phyloP scores from a whole-genome alignment of 129 eudicot genomes.

The Tagetes patula region DNA sequence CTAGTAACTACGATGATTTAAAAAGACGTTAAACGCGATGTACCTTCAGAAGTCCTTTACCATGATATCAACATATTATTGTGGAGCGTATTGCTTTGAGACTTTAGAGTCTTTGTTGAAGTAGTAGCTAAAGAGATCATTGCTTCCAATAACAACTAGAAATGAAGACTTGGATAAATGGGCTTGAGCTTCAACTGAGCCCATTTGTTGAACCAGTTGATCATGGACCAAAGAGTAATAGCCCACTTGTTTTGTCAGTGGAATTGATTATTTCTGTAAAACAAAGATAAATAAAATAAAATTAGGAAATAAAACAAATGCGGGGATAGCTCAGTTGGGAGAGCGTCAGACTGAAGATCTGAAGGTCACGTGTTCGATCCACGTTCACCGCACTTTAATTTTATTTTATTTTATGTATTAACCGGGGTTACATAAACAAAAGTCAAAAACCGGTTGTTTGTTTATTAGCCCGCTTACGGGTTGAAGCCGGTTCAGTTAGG shows the following conservation, averaged over 20 bases:
- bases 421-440: too few species aligned
- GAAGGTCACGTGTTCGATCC: slow-evolving; percentile 97
- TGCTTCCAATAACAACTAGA: slow-evolving; percentile 76
- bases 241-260: slow-evolving; percentile 53
- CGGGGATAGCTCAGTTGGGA: slow-evolving; percentile 99
- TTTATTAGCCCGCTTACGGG: too few species aligned
- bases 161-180: slow-evolving; percentile 64
- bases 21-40: neutral
- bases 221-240: slow-evolving; percentile 47
- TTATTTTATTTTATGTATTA: neutral
- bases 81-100: slow-evolving; percentile 49
- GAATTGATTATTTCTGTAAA: slow-evolving; percentile 51
- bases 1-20: neutral
- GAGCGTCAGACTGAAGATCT: slow-evolving; percentile 97
- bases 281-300: neutral
- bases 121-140: slow-evolving; percentile 57
- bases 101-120: slow-evolving; percentile 47
- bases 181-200: slow-evolving; percentile 38
- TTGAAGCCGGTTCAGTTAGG: too few species aligned
- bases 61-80: slow-evolving; percentile 65
- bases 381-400: slow-evolving; percentile 65
- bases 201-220: slow-evolving; percentile 40
- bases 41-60: slow-evolving; percentile 61
- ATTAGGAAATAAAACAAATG: neutral
- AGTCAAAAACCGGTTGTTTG: too few species aligned